Base-by-base conservation (phyloP, 257 asterid genomes). In the Gentiana straminea region DNA sequence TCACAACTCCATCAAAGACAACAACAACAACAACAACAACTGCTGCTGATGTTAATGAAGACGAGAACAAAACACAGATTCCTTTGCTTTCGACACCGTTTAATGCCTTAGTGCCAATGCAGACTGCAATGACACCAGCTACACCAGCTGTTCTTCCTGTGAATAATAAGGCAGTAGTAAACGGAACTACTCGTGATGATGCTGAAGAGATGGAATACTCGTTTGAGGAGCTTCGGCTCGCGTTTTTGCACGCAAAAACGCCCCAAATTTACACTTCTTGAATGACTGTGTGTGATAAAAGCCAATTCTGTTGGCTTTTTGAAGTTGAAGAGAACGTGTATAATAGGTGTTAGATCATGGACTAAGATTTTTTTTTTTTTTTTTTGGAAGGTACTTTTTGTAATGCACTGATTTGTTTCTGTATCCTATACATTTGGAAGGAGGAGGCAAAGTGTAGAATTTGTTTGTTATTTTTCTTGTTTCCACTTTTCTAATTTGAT, bases 191-290 rank as follows among this genome's bases (percentile, higher is more conserved):
- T 47, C 73, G 69, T 7, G 86, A 70, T 33, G 61, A 32, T 46
- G 15, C 43, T 38, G 76, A 78, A 63, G 89, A 76, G 73, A 78
- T 81, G 2, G 95, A 89, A 48, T 89, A 86, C 70, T 86, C 94
- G 0, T 89, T 86, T 1, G 95, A 89, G 73, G 97, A 89, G 77
- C 79, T 79, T 48, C 70, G 95, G 64, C 86, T 86, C 15, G 90
- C 94, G 33, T 89, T 81, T 61, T 73, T 79, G 46, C 64, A 78
- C 57, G 79, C 81, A 9, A 77, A 71, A 55, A 49, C 85, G 2
- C 85, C 33, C 77, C 58, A 68, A 75, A 66, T 35, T 74, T 68
- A 68, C 44, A 39, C 44, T 49, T 15, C 51, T 54, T 15, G 52
- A 38, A 51, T 3, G 46, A 5, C 9, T 10, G 9, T 41, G 46